Evolutionary conservation across 345 rosid species (phyloP).

Genomic region (Stellera chamaejasme): DNA sequence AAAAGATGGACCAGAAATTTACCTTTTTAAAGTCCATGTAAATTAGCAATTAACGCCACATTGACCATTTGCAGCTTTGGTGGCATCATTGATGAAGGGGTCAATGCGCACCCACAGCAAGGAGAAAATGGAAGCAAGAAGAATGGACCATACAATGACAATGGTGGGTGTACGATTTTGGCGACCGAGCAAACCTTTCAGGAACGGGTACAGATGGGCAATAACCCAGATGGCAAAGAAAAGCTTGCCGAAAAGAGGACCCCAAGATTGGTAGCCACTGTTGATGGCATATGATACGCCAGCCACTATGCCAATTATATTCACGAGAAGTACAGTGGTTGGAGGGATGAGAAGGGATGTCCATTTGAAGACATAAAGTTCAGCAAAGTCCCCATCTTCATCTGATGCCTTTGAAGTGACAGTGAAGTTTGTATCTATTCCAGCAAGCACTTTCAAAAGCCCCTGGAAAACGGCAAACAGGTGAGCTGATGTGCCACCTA

Average conservation of each 20-base stretch:
- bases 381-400: slow-evolving; percentile 91
- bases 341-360: slow-evolving; percentile 98
- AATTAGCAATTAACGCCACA: slow-evolving; percentile 61
- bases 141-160: slow-evolving; percentile 96
- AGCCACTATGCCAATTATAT: slow-evolving; percentile 94
- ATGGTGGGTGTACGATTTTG: slow-evolving; percentile 97
- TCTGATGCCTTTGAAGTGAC: slow-evolving; percentile 95
- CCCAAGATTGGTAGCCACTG: slow-evolving; percentile 99
- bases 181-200: slow-evolving; percentile 94
- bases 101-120: slow-evolving; percentile 97
- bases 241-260: slow-evolving; percentile 93
- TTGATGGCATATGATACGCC: slow-evolving; percentile 94
- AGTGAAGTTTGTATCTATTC: slow-evolving; percentile 95
- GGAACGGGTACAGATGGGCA: slow-evolving; percentile 95
- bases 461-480: slow-evolving; percentile 99
- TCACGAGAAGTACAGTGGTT: slow-evolving; percentile 80
- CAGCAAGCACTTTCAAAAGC: slow-evolving; percentile 90
- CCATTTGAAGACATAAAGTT: slow-evolving; percentile 98
- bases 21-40: not conserved
- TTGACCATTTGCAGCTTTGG: slow-evolving; percentile 48
- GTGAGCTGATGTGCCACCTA: slow-evolving; percentile 98
- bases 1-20: slow-evolving; percentile 5
- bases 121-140: slow-evolving; percentile 96
- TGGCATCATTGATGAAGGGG: slow-evolving; percentile 56
- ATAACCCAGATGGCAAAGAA: slow-evolving; percentile 97